Evolutionary conservation across 2,329 filamentous ascomycete genomes (phyloP), one percentile per base, ranked within the genome.

Genomic region (Beauveria sp.): DNA sequence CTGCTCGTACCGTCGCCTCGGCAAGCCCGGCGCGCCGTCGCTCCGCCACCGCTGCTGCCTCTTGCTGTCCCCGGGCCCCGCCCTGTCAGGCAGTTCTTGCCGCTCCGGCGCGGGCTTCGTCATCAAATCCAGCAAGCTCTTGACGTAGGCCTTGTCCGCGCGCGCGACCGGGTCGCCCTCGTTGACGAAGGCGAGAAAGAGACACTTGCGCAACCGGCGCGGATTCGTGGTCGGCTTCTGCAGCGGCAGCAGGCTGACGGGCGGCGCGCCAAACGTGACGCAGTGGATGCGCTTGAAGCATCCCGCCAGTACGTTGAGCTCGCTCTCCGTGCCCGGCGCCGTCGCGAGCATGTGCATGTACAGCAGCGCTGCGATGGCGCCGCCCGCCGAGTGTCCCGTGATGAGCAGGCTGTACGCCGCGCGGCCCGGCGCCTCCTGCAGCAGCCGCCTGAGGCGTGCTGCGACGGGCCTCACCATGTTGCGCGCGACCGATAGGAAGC

Each of bases 301-400:
- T 1, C 80, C 80, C 0, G 88, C 86, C 5, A 96, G 80, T 38
- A 78, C 72, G 64, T 82, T 90, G 49, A 96, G 83, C 69, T 93
- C 88, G 7, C 87, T 91, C 48, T 79, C 72, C 3, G 87, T 78
- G 2, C 73, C 73, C 14, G 72, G 73, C 1, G 80, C 82, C 2
- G 76, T 79, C 2, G 85, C 79, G 45, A 93, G 81, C 87, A 96
- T 93, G 73, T 96, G 92, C 42, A 83, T 82, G 73, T 91, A 96
- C 0, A 96, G 79, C 12, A 96, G 78, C 3, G 87, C 83, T 0
- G 91, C 91, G 1, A 96, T 87, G 0, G 92, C 92, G 3, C 92
- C 92, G 18, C 91, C 92, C 0, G 92, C 92, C 1, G 88, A 91
- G 70, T 96, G 92, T 0, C 92, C 92, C 0, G 92, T 96, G 64